phyloP scores from a whole-genome alignment of 2,329 filamentous ascomycete genomes.

The Fusarium cicatricum region DNA sequence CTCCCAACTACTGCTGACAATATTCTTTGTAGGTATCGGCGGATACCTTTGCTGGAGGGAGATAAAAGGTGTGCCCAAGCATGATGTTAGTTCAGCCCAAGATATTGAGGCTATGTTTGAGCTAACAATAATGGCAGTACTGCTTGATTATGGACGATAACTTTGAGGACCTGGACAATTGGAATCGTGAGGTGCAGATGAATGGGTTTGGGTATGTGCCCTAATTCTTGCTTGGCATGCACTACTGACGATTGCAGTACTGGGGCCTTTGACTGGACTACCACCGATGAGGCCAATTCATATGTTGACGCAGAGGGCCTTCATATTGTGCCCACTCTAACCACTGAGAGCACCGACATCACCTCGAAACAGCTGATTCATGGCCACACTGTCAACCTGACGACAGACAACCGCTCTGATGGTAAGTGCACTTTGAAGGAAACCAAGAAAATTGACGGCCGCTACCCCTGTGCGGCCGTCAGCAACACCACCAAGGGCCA shows the following conservation, averaged over 20 bases:
- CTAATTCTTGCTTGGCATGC: rapidly evolving
- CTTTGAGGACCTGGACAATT: conserved; percentile 49
- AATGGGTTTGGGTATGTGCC: conserved; percentile 50
- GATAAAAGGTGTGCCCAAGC: conserved; percentile 21
- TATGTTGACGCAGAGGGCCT: conserved; percentile 57
- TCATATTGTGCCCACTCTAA: conserved; percentile 61
- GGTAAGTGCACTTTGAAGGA: conserved; percentile 50
- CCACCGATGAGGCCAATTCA: conserved; percentile 54
- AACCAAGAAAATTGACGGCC: conserved; percentile 20
- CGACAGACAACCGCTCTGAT: conserved; percentile 42
- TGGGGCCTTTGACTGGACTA: conserved; percentile 62
- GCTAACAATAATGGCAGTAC: conserved; percentile 26
- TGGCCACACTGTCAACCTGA: conserved; percentile 55
- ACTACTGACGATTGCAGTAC: conserved; percentile 20
- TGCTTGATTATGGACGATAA: conserved; percentile 38
- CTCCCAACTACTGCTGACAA: not conserved
- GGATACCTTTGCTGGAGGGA: conserved; percentile 35
- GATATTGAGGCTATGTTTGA: not conserved
- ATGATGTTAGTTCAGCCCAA: conserved; percentile 21
- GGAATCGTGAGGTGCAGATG: conserved; percentile 56
- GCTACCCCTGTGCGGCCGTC: conserved; percentile 46
- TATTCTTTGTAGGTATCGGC: conserved; percentile 18
- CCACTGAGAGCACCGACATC: conserved; percentile 41
- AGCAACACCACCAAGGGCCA: conserved; percentile 54
- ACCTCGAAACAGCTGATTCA: conserved; percentile 48